Conservation (phyloP, 306 rosid species). For the Trifolium subterraneum region DNA sequence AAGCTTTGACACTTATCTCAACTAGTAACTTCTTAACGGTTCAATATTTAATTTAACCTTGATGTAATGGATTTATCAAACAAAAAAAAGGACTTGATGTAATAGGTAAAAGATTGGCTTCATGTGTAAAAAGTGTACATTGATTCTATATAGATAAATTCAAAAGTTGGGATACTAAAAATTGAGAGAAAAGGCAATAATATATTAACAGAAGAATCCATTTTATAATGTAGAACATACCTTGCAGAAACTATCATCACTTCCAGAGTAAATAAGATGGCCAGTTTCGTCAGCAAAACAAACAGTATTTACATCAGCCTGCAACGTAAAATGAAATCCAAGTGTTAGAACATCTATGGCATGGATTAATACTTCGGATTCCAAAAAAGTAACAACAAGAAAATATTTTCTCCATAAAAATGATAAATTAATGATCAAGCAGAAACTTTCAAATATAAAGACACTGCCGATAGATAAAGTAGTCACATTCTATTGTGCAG, state of each 20-base stretch:
- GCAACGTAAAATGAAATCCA: constrained; percentile 45
- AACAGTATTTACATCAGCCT: constrained; percentile 95
- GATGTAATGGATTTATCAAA: too few relatives aligned
- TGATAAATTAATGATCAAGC: background rate
- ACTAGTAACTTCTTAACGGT: constrained; percentile 20
- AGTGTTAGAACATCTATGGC: constrained; percentile 36
- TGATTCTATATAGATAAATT: constrained; percentile 27
- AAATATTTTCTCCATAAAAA: constrained; percentile 14
- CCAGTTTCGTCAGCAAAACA: constrained; percentile 94
- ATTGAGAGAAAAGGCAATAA: background rate
- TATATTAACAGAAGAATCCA: constrained; percentile 21
- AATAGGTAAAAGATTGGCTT: constrained; percentile 19
- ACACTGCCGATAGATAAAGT: constrained; percentile 11
- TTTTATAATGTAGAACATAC: constrained; percentile 50
- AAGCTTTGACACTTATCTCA: constrained; percentile 10
- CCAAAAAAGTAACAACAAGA: background rate
- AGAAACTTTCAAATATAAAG: background rate
- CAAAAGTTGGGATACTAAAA: constrained; percentile 26
- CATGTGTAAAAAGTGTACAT: constrained; percentile 23
- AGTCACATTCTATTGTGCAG: constrained; percentile 27
- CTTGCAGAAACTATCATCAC: constrained; percentile 95
- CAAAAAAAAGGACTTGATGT: background rate
- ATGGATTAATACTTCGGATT: constrained; percentile 3
- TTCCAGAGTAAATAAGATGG: constrained; percentile 95
- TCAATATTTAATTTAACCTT: constrained; percentile 19